Evolutionary conservation across 1,284 basidiomycete genomes (phyloP).

Genomic region (Cryptococcus sp.): DNA sequence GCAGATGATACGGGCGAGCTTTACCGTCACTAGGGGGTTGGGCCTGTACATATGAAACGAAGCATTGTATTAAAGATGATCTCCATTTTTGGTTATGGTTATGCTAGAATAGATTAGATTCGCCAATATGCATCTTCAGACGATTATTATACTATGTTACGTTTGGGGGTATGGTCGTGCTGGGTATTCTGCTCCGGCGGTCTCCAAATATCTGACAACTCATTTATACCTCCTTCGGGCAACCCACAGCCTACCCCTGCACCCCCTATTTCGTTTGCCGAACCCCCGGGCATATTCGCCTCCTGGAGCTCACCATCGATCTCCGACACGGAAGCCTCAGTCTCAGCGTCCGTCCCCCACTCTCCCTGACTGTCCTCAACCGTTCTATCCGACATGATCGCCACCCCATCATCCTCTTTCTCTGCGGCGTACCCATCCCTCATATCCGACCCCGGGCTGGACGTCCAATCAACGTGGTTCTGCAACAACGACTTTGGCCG

Average conservation of each 20-base stretch:
- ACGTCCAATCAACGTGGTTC: neutral
- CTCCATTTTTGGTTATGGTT: too few relatives aligned
- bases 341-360: constrained; percentile 18
- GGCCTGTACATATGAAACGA: neutral
- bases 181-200: too few relatives aligned
- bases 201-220: neutral
- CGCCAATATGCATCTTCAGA: neutral
- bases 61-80: neutral
- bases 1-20: constrained; percentile 23
- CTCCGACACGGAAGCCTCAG: constrained; percentile 13
- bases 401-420: neutral
- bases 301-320: constrained; percentile 11
- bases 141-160: neutral
- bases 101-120: neutral
- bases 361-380: constrained; percentile 15
- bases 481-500: neutral
- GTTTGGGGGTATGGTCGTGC: neutral
- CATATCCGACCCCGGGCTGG: neutral
- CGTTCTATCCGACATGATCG: neutral
- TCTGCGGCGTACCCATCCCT: neutral
- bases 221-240: too few relatives aligned
- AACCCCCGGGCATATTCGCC: neutral
- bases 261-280: neutral
- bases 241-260: neutral
- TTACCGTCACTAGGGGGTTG: constrained; percentile 10